Percentiles rank a stretch among this genome's conserved stretches.
These are phyloP conservation scores for Penicillium flavigenum DNA, from an alignment of 495 filamentous ascomycete genomes.

Conservation along the genomic window DNA sequence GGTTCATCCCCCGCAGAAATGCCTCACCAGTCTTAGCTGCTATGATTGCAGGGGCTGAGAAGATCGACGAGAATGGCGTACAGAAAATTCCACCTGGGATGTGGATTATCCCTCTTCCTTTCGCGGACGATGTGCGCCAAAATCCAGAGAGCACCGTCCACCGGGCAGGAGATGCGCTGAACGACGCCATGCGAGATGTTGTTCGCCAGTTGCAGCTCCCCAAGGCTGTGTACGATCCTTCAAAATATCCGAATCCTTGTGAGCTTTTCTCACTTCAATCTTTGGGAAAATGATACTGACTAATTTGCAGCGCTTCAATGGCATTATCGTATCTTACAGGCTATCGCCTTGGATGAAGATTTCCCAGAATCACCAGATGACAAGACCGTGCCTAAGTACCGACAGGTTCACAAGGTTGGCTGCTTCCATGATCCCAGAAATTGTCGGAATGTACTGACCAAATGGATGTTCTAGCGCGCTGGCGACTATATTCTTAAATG, in stretches of 20 bases:
- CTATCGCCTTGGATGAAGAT: slow-evolving; percentile 89
- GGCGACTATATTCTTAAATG: slow-evolving; percentile 76
- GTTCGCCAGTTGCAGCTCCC: slow-evolving; percentile 89
- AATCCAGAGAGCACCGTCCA: slow-evolving; percentile 60
- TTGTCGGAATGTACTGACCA: slow-evolving; percentile 10
- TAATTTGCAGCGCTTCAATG: slow-evolving; percentile 69
- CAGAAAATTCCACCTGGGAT: slow-evolving; percentile 78
- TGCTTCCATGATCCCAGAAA: not conserved
- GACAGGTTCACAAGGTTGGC: slow-evolving; percentile 73
- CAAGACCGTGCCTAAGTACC: slow-evolving; percentile 78
- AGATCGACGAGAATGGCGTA: slow-evolving; percentile 62
- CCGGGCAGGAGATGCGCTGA: slow-evolving; percentile 64
- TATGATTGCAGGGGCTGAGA: slow-evolving; percentile 71
- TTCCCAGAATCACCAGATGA: slow-evolving; percentile 78
- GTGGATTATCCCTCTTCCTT: slow-evolving; percentile 87
- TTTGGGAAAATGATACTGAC: slow-evolving; percentile 9
- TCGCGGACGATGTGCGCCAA: slow-evolving; percentile 83
- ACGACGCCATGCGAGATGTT: slow-evolving; percentile 76
- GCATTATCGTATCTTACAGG: slow-evolving; percentile 95
- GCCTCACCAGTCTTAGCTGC: slow-evolving; percentile 75
- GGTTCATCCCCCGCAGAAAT: slow-evolving; percentile 84
- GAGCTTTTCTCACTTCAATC: slow-evolving; percentile 11
- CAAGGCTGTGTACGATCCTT: slow-evolving; percentile 75
- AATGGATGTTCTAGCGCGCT: slow-evolving; percentile 49
- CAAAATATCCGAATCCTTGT: slow-evolving; percentile 86